Evolutionary conservation across 2,329 filamentous ascomycete species (phyloP), one percentile per base, ranked within the genome.

Genomic region (Volutella citrinella): DNA sequence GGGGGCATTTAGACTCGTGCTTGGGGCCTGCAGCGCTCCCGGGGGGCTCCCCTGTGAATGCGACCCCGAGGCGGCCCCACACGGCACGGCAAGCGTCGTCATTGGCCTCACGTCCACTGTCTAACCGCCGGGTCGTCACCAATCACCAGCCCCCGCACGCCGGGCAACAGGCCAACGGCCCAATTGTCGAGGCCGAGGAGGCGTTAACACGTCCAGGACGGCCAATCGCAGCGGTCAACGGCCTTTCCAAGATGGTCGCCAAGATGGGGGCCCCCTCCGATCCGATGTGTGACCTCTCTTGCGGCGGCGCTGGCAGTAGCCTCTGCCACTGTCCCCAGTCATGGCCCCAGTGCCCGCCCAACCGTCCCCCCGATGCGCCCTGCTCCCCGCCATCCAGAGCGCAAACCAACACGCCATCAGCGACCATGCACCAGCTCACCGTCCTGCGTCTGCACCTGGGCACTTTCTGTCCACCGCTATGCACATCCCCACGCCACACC

Each of bases 41-140:
- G 19, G 29, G 34, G 13, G 11, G 5, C 16, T 10, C 25, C 36
- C 36, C 16, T 31, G 30, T 20, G 14, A 19, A 19, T 14, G 26
- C 24, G 15, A 14, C 16, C 25, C 28, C 23, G 32, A 21, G 15
- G 33, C 16, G 13, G 24, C 10, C 24, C 24, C 24, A 13, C 10
- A 14, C 38, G 31, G 27, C 23, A 50, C 46, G 54, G 48, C 36
- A 48, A 49, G 49, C 23, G 27, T 29, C 34, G 35, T 57, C 38
- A 65, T 67, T 65, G 63, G 63, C 38, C 40, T 18, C 26, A 32
- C 31, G 30, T 39, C 25, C 35, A 25, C 32, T 41, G 48, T 60
- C 51, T 66, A 68, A 55, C 65, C 65, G 65, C 65, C 63, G 56
- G 57, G 51, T 28, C 34, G 35, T 47, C 47, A 37, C 57, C 48